Evolutionary conservation across 148 eudicot genomes (phyloP).

Genomic region (Euryodendron excelsum): DNA sequence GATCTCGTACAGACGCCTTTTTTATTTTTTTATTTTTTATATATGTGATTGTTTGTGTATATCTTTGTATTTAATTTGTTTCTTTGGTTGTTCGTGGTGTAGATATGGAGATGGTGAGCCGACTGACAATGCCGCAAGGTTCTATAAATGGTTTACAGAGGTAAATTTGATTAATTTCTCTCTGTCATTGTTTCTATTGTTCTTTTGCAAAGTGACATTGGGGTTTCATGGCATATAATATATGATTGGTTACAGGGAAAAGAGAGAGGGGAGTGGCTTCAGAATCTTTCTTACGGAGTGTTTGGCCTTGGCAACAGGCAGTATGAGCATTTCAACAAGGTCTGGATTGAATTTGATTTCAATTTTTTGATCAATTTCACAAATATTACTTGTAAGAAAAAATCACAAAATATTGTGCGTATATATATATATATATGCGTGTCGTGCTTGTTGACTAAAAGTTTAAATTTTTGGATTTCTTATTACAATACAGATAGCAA

Average conservation of each 20-base stretch:
- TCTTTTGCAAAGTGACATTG: neutral
- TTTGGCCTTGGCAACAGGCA: constrained; percentile 87
- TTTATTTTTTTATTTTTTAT: neutral
- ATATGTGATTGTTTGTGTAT: neutral
- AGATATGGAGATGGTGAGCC: constrained; percentile 99
- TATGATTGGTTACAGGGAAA: constrained; percentile 40
- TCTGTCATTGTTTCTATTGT: neutral
- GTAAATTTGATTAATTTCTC: constrained; percentile 29
- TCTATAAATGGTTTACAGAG: constrained; percentile 92
- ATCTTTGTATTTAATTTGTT: neutral
- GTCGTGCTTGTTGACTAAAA: neutral
- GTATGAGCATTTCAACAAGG: constrained; percentile 99
- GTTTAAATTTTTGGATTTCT: constrained; percentile 4
- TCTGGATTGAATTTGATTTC: constrained; percentile 16
- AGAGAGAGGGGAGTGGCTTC: constrained; percentile 72
- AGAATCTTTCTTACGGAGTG: constrained; percentile 41
- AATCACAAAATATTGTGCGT: no score
- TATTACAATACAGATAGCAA: constrained; percentile 58
- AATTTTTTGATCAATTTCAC: neutral
- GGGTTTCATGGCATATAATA: neutral
- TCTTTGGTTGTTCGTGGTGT: constrained; percentile 25
- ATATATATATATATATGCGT: neutral
- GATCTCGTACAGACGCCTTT: no score
- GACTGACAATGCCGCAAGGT: constrained; percentile 93
- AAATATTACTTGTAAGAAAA: neutral